Evolutionary conservation across 2,329 filamentous ascomycete species (phyloP), one percentile per base, ranked within the genome.

Genomic region (Botryotinia globosa): DNA sequence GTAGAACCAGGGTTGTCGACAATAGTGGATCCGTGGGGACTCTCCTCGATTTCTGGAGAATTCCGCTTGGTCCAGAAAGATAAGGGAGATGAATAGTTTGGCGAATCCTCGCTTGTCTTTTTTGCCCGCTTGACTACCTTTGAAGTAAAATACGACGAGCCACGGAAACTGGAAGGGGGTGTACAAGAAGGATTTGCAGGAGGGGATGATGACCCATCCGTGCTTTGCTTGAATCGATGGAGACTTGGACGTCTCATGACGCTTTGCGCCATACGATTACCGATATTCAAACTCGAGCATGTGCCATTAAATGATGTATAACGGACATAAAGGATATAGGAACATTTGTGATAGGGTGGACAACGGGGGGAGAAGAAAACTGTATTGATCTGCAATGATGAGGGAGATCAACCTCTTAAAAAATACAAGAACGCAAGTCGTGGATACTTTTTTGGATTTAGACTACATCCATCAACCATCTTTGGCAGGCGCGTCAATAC

Each of bases 121-220:
- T 68, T 68, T 32, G 37, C 65, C 65, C 48, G 34, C 37, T 56
- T 68, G 44, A 42, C 18, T 14, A 34, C 48, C n/a, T 56, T 68
- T 42, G 48, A 68, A 54, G 65, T 68, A 32, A 68, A 68, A 44
- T 68, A 68, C 8, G 65, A 68, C 6, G 65, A 68, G 18, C 65
- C 65, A 56, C 25, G 65, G 22, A 69, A 62, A 61, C 29, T 44
- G 37, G 62, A 48, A 29, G 45, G 20, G 18, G 70, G 39, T 58
- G 51, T 58, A 32, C n/a, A 39, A 4, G 62, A 29, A 32, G 29
- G 9, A 18, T n/a, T 29, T 29, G 62, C 20, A 25, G 32, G 25
- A 32, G 70, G 70, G 32, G 62, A 64, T 18, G 25, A 20, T 66
- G 63, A 29, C 9, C 70, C 70, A 44, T 72, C 70, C 12, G 54